Evolutionary conservation across 2,329 filamentous ascomycete species (phyloP), one percentile per base, ranked within the genome.

Genomic region (Boeremia lycopersici): DNA sequence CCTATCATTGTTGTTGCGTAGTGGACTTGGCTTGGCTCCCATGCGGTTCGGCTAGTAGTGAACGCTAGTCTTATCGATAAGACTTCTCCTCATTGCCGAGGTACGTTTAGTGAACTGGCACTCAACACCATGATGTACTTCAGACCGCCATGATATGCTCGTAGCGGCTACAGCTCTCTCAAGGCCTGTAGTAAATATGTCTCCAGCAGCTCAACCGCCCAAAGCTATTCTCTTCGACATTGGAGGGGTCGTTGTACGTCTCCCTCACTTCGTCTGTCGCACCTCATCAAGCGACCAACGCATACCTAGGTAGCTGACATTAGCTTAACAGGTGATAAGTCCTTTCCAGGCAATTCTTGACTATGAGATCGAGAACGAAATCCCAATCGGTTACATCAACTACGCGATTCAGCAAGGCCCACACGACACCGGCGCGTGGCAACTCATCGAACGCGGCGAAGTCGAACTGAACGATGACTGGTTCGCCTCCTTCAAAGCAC

Each of bases 311-410:
- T 23, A 48, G 57, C 34, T 36, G 41, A 17, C 31, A 26, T 25
- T 13, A 34, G 8, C 17, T 23, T 11, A 13, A 62, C n/a, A 96
- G 93, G 91, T 97, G 49, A 81, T 89, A 23, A 97, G 92, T 1
- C 95, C 95, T 9, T 93, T 99, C 69, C 91, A 96, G 78, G 87
- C 90, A 2, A 98, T 99, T 67, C 82, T 96, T 52, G 89, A 96
- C 76, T 97, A 97, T 74, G 95, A 98, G 73, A 78, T 87, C 48
- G 79, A 83, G 56, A 81, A 90, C 52, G 82, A 82, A 35, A 93
- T 98, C 44, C 93, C 93, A 0, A 82, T 86, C 3, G 93, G 93
- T 69, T 98, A 92, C 88, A 83, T 98, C 66, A 98, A 98, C 79
- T 88, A 89, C 77, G 89, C 89, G 64, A 95, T 98, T 70, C 91